phyloP scores from a whole-genome alignment of 495 filamentous ascomycete species.

The Cudoniella acicularis region DNA sequence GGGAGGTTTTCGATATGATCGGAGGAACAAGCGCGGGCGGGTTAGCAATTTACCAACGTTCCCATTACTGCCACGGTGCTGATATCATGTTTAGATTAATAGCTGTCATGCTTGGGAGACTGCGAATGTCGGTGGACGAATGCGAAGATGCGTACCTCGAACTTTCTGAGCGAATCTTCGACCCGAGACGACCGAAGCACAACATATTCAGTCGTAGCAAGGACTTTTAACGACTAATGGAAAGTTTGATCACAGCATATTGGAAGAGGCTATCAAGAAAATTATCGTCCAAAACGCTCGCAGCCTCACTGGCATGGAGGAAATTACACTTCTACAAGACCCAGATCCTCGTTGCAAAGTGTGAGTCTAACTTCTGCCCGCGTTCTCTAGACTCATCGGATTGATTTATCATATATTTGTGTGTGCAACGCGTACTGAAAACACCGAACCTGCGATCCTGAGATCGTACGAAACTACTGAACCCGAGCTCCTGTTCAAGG shows the following conservation, averaged over 20 bases:
- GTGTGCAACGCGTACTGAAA: not conserved
- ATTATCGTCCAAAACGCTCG: not conserved
- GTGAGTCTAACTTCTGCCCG: not conserved
- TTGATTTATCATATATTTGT: conserved; percentile 1
- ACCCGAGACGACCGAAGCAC: not conserved
- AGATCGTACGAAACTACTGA: not conserved
- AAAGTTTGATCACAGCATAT: conserved; percentile 7
- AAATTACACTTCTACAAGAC: not conserved
- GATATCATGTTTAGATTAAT: too few relatives aligned
- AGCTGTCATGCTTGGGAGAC: conserved; percentile 10
- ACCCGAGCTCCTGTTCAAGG: not conserved
- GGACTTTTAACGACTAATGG: not conserved
- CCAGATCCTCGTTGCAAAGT: not conserved
- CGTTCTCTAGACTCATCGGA: not conserved
- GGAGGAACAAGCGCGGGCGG: conserved; percentile 36
- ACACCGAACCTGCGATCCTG: not conserved
- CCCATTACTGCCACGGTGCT: too few relatives aligned
- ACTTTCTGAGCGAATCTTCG: conserved; percentile 5
- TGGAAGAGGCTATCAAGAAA: not conserved
- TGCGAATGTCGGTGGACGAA: conserved; percentile 3
- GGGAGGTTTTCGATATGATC: conserved; percentile 44
- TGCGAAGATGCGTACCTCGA: not conserved
- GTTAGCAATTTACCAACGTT: too few relatives aligned
- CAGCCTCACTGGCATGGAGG: not conserved
- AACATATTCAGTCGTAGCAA: not conserved